Conservation (phyloP, 2,329 filamentous ascomycete species). For the Neoscytalidium dimidiatum region DNA sequence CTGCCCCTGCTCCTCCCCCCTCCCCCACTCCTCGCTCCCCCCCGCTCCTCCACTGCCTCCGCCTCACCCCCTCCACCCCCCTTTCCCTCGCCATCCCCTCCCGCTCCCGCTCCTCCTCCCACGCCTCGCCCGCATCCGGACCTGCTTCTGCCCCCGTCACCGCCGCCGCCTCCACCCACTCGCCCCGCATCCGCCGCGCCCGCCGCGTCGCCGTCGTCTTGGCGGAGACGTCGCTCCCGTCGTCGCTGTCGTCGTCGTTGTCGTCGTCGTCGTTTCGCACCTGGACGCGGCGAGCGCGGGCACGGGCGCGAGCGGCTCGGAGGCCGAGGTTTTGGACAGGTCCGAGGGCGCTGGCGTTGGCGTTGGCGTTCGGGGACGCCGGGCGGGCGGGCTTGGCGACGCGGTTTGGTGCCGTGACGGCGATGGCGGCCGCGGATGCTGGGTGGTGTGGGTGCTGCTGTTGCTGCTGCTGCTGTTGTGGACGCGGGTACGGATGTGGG, state of each 20-base stretch:
- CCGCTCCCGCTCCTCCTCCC: neutral
- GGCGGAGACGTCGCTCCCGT: neutral
- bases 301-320: neutral
- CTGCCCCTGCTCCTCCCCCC: neutral
- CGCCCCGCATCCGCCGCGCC: constrained; percentile 36
- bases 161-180: constrained; percentile 29
- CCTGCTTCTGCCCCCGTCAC: constrained; percentile 18
- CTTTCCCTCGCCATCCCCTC: neutral
- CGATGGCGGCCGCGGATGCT: too few relatives aligned
- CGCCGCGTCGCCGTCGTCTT: neutral
- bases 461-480: too few relatives aligned
- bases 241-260: neutral
- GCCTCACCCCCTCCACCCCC: neutral
- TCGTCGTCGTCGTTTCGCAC: neutral
- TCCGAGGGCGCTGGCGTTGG: too few relatives aligned
- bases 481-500: too few relatives aligned
- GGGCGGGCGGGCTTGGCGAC: too few relatives aligned
- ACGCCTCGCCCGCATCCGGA: neutral
- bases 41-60: too few relatives aligned
- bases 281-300: too few relatives aligned
- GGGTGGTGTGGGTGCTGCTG: too few relatives aligned
- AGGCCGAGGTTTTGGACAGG: too few relatives aligned
- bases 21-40: neutral
- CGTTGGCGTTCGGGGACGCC: too few relatives aligned
- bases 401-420: too few relatives aligned